Evolutionary conservation across 1,139 yeast genomes (phyloP), one percentile per base, ranked within the genome.

Genomic region (Pneumocystis sp.): DNA sequence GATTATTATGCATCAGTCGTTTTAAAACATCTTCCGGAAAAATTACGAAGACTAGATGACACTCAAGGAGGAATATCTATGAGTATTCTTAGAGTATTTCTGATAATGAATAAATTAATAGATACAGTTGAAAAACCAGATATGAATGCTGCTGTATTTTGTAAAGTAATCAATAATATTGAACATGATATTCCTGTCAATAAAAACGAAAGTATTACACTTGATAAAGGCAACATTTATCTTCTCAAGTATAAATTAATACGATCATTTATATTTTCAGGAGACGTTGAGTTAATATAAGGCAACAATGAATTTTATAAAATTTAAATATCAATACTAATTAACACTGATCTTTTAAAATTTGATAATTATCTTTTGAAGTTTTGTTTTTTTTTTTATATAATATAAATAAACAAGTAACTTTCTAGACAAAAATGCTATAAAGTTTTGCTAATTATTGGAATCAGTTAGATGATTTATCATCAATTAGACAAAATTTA

Each of bases 11-110:
- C 85, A 70, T 78, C 81, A 61, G 82, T 88, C 66, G 87, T 89
- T 69, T 77, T 93, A 67, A 79, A 80, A 66, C 81, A 83, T 65
- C 75, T 91, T 70, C 97, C 97, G 0, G 80, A 79, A 29, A 57
- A 66, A 57, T 76, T 89, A 66, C 89, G 86, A 59, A 82, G 84
- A 21, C 77, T 93, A 67, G 95, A 89, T 71, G 97, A 91, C 70
- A 81, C 83, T 21, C 64, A 65, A 12, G 95, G 91, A 3, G 88
- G 87, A 1, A 80, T 86, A 29, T 81, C 85, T 7, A 90, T 91
- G 97, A 25, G 57, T 50, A 50, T 45, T 45, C 21, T 44, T 44
- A 44, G 4, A 6, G 7, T 21, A 31, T 4, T 6, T 21, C 1
- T 21, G 6, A 19, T 6, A 1, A 7, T 25, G 12, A 1, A 31